Evolutionary conservation across 2,329 filamentous ascomycete genomes (phyloP).

Genomic region (Scleromitrula shiraiana): DNA sequence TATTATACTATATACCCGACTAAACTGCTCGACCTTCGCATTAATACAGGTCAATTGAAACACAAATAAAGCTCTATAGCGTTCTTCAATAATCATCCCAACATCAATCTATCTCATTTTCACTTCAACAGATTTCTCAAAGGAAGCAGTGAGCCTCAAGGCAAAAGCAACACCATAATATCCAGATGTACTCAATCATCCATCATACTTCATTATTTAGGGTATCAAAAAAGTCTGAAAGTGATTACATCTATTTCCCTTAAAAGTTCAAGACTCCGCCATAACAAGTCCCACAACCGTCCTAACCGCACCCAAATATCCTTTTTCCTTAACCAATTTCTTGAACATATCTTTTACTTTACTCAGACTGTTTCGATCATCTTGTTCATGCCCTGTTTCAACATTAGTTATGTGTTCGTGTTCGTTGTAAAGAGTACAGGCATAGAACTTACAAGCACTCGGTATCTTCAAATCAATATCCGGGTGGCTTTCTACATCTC

Average conservation of each 20-base stretch:
- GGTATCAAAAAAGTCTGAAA: background rate
- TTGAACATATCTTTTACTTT: constrained; percentile 54
- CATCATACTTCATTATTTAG: too few species aligned
- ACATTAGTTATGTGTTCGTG: background rate
- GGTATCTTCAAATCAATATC: constrained; percentile 49
- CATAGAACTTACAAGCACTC: constrained; percentile 49
- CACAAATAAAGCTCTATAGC: too few species aligned
- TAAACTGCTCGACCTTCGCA: too few species aligned
- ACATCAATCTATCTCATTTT: too few species aligned
- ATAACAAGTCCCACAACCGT: constrained; percentile 52
- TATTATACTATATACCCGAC: too few species aligned
- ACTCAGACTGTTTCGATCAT: constrained; percentile 46
- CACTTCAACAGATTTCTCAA: too few species aligned
- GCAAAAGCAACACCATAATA: too few species aligned
- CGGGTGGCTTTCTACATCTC: constrained; percentile 56
- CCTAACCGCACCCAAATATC: constrained; percentile 50
- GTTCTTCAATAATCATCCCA: too few species aligned
- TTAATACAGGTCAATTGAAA: too few species aligned
- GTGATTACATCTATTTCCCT: background rate
- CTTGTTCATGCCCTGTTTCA: constrained; percentile 49
- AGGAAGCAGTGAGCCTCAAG: too few species aligned
- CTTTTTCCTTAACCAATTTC: constrained; percentile 46
- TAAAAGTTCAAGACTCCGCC: background rate
- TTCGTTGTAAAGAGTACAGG: background rate
- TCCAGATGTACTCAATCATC: too few species aligned